Evolutionary conservation across 2,329 filamentous ascomycete genomes (phyloP), one percentile per base, ranked within the genome.

Genomic region (Botrytis paeoniae): DNA sequence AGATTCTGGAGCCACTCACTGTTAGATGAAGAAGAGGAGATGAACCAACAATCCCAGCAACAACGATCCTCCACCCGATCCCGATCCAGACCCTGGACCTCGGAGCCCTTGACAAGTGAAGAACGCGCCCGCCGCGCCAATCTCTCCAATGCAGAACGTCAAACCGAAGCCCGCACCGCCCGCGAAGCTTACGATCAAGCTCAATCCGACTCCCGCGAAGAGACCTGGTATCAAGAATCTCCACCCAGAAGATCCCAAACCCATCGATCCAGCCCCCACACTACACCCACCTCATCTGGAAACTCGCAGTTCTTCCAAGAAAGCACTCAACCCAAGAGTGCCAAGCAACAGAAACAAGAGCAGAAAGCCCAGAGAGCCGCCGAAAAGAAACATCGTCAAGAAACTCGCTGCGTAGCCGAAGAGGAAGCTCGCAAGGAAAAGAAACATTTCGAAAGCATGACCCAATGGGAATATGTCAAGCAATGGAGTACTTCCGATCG

Each of bases 251-350:
- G 5, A 22, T 16, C 18, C 5, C 3, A 8, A 16, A 16, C 12
- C 39, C n/a, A 14, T 37, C 63, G 4, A 35, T 43, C 63, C 2
- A 6, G 20, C 4, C 1, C 63, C 8, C 5, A 5, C 8, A 8
- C 14, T 14, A 0, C 29, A 0, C 10, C 41, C 2, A 2, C 10
- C 7, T 7, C 20, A 14, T 3, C 10, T 10, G 43, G 43, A 12
- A 66, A 51, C 22, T 3, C 63, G 3, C 22, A 22, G 2, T 66
- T 66, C 63, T 51, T 66, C 9, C 20, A 37, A 37, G 29, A 32
- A 1, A 45, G 12, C 6, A 2, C 9, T 25, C 10, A 20, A 4
- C 1, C 16, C 2, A 68, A 41, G 25, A 54, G 22, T 3, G 25
- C 35, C 35, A 54, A 54, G 32, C 14, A 29, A 29, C 3, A 22